Conservation (phyloP, 768 basidiomycete species). For the Galerina sulciceps region DNA sequence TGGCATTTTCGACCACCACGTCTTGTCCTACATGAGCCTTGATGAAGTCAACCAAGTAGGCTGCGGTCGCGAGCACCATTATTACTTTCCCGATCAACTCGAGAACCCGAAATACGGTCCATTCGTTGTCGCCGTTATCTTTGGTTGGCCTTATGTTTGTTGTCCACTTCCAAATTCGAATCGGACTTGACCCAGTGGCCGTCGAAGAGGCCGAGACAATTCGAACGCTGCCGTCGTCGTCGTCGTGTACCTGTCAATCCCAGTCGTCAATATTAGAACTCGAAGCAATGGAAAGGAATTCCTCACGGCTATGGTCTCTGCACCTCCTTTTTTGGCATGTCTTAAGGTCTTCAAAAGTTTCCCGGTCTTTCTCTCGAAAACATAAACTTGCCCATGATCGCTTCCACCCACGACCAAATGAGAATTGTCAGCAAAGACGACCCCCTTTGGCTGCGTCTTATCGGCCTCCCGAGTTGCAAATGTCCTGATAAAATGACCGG, state of each 20-base stretch:
- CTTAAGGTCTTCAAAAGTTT: constrained; percentile 12
- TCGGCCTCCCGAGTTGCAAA: constrained; percentile 10
- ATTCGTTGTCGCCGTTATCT: background rate
- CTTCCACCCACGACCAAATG: constrained; percentile 21
- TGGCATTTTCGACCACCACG: too few relatives aligned
- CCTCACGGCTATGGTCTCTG: background rate
- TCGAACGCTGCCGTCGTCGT: background rate
- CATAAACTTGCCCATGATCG: constrained; percentile 23
- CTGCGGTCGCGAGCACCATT: background rate
- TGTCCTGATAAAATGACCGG: constrained; percentile 14
- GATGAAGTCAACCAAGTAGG: background rate
- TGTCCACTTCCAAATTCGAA: background rate
- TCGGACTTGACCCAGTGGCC: background rate
- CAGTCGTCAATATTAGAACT: background rate
- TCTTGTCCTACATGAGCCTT: too few relatives aligned
- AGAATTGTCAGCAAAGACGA: constrained; percentile 16
- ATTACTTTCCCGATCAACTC: background rate
- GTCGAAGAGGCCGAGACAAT: background rate
- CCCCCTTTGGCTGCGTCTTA: constrained; percentile 19
- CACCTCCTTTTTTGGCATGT: constrained; percentile 13
- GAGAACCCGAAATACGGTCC: background rate
- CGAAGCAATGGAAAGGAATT: background rate
- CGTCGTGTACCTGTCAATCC: background rate
- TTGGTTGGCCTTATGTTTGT: background rate
- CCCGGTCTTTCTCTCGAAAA: constrained; percentile 23